Percentiles rank a stretch among this genome's conserved stretches.
Conservation (phyloP, 2,329 filamentous ascomycete species). For the Hymenoscyphus fructigenus region DNA sequence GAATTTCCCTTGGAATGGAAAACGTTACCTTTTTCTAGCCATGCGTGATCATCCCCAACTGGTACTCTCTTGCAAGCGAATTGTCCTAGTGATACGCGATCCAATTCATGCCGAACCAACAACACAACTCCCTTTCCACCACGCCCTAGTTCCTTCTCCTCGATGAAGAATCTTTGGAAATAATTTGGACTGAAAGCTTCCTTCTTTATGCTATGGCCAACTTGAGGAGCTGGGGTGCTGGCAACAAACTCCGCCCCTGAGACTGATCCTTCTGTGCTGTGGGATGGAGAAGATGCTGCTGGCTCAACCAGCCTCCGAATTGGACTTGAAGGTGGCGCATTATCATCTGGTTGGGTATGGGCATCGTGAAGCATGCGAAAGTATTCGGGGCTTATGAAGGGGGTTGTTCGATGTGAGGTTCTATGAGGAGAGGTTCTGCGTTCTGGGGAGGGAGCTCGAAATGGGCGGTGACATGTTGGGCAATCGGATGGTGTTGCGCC, state of each 20-base stretch:
- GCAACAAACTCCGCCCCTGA: conserved; percentile 50
- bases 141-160: conserved; percentile 80
- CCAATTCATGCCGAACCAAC: conserved; percentile 88
- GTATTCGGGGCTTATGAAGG: conserved; percentile 88
- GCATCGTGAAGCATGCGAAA: conserved; percentile 83
- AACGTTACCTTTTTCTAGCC: conserved; percentile 74
- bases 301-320: conserved; percentile 47
- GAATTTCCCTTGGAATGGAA: background rate
- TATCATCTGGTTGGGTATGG: conserved; percentile 41
- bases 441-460: conserved; percentile 50
- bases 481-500: conserved; percentile 66
- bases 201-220: conserved; percentile 72
- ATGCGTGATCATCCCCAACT: conserved; percentile 89
- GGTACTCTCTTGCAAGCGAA: conserved; percentile 98
- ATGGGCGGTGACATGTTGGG: conserved; percentile 49
- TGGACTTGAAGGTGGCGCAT: conserved; percentile 48
- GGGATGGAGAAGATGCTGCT: conserved; percentile 27
- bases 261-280: conserved; percentile 30
- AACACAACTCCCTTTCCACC: conserved; percentile 95
- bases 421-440: conserved; percentile 46
- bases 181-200: conserved; percentile 90
- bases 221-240: conserved; percentile 44
- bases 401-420: conserved; percentile 39
- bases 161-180: conserved; percentile 89
- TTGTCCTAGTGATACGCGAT: conserved; percentile 81